Evolutionary conservation across 75 land plant species (phyloP), one percentile per base, ranked within the genome.

Genomic region (Azolla pinnata): DNA sequence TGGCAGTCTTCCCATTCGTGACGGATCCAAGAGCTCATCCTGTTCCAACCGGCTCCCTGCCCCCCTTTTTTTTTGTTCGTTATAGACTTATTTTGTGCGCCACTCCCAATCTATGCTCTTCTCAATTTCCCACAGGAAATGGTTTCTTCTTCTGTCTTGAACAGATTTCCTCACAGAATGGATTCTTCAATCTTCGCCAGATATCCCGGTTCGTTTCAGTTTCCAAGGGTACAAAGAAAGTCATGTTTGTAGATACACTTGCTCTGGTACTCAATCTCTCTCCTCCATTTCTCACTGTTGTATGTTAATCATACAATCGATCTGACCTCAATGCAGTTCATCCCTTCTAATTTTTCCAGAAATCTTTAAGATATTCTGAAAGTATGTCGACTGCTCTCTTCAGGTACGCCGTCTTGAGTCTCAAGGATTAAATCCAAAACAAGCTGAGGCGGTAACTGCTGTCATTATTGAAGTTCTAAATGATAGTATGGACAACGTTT

Each of bases 381-480:
- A 47, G 50, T 3, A 47, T 47, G 4, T 20, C 20, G 10, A 20
- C 18, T 47, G 10, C 4, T 20, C 20, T 47, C 4, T 16, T 31
- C 62, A 86, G 90, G 86, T 86, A 8, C 74, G 90, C 48, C 71
- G 74, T 48, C 73, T 90, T 26, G 97, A 90, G 51, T 66, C 70
- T 4, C 81, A 90, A 53, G 97, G 84, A 2, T 48, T 90, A 67
- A 86, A 82, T 7, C 69, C 92, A 28, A 83, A 83, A 29, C 97
- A 90, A 52, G 88, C 93, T 2, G 97, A 90, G 62, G 97, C 83
- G 17, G 84, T 87, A 29, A 87, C 97, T 1, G 79, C 83, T 8
- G 74, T 83, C 2, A 81, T 90, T 7, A 87, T 79, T 8, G 81
- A 83, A 50, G 97, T 90, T 3, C 61, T 90, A 59, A 81, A 90